Percentiles rank a stretch among this genome's conserved stretches.
Evolutionary conservation across 2,329 filamentous ascomycete species (phyloP).

Genomic region (Samsoniella hepiali): DNA sequence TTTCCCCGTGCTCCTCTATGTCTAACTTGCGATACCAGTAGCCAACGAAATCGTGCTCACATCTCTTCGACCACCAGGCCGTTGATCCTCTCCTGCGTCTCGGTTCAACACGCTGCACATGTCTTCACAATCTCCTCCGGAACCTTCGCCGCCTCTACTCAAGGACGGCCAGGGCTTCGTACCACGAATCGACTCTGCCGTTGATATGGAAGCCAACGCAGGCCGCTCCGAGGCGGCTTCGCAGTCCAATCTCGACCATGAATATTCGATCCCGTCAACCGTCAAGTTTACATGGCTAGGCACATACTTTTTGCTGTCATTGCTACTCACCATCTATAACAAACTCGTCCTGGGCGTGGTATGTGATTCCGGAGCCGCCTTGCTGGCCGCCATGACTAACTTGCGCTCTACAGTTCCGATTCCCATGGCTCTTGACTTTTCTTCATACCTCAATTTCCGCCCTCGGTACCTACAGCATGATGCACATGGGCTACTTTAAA

Average conservation of each 20-base stretch:
- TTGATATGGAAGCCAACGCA: slow-evolving; percentile 34
- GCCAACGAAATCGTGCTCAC: not conserved
- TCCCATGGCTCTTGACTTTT: slow-evolving; percentile 59
- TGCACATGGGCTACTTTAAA: slow-evolving; percentile 50
- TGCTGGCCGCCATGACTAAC: not conserved
- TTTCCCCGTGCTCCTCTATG: not conserved
- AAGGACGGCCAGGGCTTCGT: not conserved
- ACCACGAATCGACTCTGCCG: slow-evolving; percentile 20
- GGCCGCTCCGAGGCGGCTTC: slow-evolving; percentile 29
- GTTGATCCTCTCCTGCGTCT: not conserved
- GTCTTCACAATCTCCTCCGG: slow-evolving; percentile 33
- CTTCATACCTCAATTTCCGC: slow-evolving; percentile 57
- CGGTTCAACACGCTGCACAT: slow-evolving; percentile 23
- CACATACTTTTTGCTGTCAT: slow-evolving; percentile 49
- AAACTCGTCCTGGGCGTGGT: slow-evolving; percentile 54
- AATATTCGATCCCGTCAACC: slow-evolving; percentile 43
- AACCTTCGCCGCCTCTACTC: slow-evolving; percentile 30
- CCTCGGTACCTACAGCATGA: slow-evolving; percentile 52
- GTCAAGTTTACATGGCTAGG: slow-evolving; percentile 50
- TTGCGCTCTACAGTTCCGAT: slow-evolving; percentile 44
- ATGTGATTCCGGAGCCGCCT: slow-evolving; percentile 23
- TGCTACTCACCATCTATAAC: slow-evolving; percentile 55
- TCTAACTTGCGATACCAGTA: not conserved
- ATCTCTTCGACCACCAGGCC: not conserved
- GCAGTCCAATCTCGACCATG: slow-evolving; percentile 39